Conservation (phyloP, 495 filamentous ascomycete species). For the Tuber magnatum region DNA sequence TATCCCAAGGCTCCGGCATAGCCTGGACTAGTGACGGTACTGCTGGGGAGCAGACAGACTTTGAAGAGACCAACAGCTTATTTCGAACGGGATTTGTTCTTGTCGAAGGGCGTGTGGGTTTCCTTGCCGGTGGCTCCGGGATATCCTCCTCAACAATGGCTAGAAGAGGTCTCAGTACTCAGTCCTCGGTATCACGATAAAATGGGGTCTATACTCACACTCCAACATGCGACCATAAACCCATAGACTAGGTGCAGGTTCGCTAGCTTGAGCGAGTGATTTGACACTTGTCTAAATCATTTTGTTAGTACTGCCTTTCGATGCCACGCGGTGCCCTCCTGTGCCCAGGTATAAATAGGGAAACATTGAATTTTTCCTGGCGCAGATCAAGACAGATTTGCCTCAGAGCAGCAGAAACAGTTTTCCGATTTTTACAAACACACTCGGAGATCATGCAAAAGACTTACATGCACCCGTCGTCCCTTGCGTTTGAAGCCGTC, state of each 20-base stretch:
- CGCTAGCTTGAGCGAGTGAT: rapidly evolving
- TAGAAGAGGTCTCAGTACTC: background rate
- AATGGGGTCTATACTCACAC: background rate
- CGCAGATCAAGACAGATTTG: too few relatives aligned
- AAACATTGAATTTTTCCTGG: too few relatives aligned
- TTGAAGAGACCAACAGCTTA: background rate
- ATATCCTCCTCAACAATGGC: background rate
- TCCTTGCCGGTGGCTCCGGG: rapidly evolving
- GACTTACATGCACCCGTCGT: background rate
- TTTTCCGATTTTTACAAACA: background rate
- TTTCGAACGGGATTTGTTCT: background rate
- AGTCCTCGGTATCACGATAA: too few relatives aligned
- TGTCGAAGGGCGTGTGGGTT: rapidly evolving
- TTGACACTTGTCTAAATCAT: background rate
- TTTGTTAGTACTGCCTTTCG: too few relatives aligned
- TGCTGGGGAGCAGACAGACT: background rate
- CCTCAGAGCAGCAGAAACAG: background rate
- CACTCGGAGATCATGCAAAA: background rate
- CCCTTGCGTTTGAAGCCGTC: background rate
- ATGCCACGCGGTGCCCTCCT: too few relatives aligned
- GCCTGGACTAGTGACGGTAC: background rate
- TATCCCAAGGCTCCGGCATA: background rate
- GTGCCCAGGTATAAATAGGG: too few relatives aligned
- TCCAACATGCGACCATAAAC: background rate
- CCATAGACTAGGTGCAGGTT: background rate